Conservation (phyloP, 345 rosid genomes). For the Salix brachista region DNA sequence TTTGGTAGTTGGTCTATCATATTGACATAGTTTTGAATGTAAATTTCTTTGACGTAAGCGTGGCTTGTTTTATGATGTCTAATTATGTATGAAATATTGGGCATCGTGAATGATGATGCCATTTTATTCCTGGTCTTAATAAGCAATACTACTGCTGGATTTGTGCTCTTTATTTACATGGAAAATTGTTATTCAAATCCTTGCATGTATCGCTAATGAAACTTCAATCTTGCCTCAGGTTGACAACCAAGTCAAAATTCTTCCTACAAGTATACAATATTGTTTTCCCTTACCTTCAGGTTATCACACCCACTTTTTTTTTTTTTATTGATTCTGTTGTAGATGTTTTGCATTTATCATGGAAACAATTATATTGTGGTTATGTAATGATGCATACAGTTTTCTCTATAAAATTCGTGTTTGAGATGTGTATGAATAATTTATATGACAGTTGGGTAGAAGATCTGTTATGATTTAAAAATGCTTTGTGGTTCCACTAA, state of each 20-base stretch:
- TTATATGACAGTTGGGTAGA: neutral
- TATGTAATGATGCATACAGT: neutral
- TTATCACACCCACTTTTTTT: slow-evolving; percentile 22
- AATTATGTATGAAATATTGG: too few species aligned
- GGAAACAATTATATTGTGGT: neutral
- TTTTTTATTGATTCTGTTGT: neutral
- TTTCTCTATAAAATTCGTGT: neutral
- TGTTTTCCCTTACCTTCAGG: slow-evolving; percentile 61
- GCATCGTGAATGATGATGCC: neutral
- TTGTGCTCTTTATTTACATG: neutral
- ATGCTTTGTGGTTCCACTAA: too few species aligned
- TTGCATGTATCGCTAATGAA: slow-evolving; percentile 3
- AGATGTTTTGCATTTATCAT: neutral
- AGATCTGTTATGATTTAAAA: neutral
- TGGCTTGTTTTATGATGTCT: too few species aligned
- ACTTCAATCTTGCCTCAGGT: slow-evolving; percentile 39
- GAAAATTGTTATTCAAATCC: neutral
- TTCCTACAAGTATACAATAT: slow-evolving; percentile 45
- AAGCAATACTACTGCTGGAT: neutral
- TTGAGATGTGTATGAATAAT: neutral
- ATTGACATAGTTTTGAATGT: too few species aligned
- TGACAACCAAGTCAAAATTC: slow-evolving; percentile 44
- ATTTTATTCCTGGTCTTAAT: neutral
- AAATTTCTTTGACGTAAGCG: too few species aligned
- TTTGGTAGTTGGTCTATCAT: too few species aligned